A percentile compares a stretch with the other conserved stretches of the same genome.
Evolutionary conservation across 2,329 filamentous ascomycete species (phyloP).

Genomic region (Colletotrichum tropicale): DNA sequence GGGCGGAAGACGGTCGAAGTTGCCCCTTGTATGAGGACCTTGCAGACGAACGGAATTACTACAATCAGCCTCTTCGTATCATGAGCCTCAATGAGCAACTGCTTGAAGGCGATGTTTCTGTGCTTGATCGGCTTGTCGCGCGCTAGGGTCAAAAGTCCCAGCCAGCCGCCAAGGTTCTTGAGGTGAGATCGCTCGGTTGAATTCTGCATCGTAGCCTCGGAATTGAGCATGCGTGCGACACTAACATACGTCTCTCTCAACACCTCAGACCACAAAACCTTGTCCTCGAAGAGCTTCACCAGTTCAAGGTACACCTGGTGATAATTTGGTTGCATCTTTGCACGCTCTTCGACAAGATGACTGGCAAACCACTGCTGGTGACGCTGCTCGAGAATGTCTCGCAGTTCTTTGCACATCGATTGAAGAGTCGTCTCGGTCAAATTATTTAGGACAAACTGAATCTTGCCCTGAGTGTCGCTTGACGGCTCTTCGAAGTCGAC

Average conservation of each 20-base stretch:
- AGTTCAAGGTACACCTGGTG: slow-evolving; percentile 92
- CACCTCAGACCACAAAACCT: slow-evolving; percentile 83
- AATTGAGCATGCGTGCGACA: slow-evolving; percentile 85
- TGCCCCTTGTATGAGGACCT: slow-evolving; percentile 84
- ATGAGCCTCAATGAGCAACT: slow-evolving; percentile 90
- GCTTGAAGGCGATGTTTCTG: slow-evolving; percentile 96
- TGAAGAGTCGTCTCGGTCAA: slow-evolving; percentile 89
- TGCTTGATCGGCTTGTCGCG: slow-evolving; percentile 95
- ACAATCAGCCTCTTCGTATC: slow-evolving; percentile 90
- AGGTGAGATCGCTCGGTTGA: slow-evolving; percentile 84
- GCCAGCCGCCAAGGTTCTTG: slow-evolving; percentile 93
- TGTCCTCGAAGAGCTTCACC: slow-evolving; percentile 81
- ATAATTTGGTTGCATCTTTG: slow-evolving; percentile 97
- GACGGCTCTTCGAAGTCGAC: slow-evolving; percentile 80
- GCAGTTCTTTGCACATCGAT: slow-evolving; percentile 82
- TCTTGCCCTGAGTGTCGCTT: slow-evolving; percentile 86
- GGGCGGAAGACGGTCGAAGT: slow-evolving; percentile 89
- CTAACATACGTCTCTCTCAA: slow-evolving; percentile 91
- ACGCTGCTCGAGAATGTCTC: slow-evolving; percentile 75
- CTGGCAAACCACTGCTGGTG: slow-evolving; percentile 97
- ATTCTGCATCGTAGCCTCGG: slow-evolving; percentile 84
- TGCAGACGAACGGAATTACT: slow-evolving; percentile 97
- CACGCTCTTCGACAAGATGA: slow-evolving; percentile 93
- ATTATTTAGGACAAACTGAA: slow-evolving; percentile 96
- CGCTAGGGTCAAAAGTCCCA: slow-evolving; percentile 90